phyloP scores from a whole-genome alignment of 805 yeast species.

The Candida arabinofermentans region DNA sequence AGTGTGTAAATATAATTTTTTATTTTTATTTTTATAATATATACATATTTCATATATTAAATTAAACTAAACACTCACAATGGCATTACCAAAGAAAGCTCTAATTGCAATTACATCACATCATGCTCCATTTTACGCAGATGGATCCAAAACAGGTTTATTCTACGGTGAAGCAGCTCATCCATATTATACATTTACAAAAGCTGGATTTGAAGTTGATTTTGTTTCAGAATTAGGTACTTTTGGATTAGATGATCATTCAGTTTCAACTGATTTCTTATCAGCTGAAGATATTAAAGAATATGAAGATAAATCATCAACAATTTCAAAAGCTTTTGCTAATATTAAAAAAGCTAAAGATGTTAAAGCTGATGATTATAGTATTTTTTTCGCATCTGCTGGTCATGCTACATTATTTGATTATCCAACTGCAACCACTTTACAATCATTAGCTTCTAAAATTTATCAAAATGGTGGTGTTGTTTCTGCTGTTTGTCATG shows the following conservation, averaged over 20 bases:
- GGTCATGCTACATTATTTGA: conserved; percentile 65
- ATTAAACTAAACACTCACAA: no score
- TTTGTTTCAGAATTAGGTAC: conserved; percentile 58
- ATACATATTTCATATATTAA: no score
- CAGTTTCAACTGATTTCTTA: conserved; percentile 38
- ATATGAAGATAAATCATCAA: conserved; percentile 36
- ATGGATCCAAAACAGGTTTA: conserved; percentile 59
- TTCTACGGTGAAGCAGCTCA: conserved; percentile 57
- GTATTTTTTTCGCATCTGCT: conserved; percentile 57
- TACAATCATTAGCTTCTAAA: conserved; percentile 42
- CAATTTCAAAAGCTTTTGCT: conserved; percentile 35
- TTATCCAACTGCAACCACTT: conserved; percentile 37
- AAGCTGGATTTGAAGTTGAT: conserved; percentile 49
- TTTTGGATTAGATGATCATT: conserved; percentile 56
- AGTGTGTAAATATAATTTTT: no score
- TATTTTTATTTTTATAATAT: no score
- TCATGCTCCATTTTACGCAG: conserved; percentile 46
- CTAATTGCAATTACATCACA: conserved; percentile 42
- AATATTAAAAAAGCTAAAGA: conserved; percentile 45
- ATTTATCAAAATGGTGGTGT: conserved; percentile 51
- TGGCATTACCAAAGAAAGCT: conserved; percentile 26
- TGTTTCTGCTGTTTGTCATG: conserved; percentile 65
- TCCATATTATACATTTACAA: conserved; percentile 46
- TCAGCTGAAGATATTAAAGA: conserved; percentile 40
- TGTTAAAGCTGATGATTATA: conserved; percentile 43